A percentile compares a stretch with the other conserved stretches of the same genome.
Evolutionary conservation across 306 rosid species (phyloP).

Genomic region (Fagus crenata): DNA sequence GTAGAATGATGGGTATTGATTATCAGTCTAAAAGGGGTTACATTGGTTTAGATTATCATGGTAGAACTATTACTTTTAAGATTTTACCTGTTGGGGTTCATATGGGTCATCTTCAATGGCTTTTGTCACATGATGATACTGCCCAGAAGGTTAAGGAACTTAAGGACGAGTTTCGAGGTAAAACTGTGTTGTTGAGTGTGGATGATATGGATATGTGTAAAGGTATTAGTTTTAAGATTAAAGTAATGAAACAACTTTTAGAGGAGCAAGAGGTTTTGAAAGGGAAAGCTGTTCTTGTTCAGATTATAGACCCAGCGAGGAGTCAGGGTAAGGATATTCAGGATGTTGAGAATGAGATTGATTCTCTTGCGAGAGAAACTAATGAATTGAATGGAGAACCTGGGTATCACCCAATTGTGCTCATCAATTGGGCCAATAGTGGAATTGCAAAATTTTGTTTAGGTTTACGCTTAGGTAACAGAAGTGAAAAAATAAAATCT

Average conservation of each 20-base stretch:
- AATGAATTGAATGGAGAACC: conserved; percentile 41
- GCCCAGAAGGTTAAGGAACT: conserved; percentile 42
- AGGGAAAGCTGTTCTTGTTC: conserved; percentile 60
- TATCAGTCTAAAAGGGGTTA: conserved; percentile 67
- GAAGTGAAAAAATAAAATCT: too few species aligned
- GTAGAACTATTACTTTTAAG: conserved; percentile 63
- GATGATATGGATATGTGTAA: conserved; percentile 80
- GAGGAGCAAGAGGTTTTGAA: conserved; percentile 30
- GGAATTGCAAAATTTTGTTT: too few species aligned
- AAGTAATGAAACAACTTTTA: conserved; percentile 57
- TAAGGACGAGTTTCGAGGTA: conserved; percentile 43
- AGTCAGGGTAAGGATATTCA: conserved; percentile 68
- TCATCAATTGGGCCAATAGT: conserved; percentile 38
- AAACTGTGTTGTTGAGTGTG: conserved; percentile 55
- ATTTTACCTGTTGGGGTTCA: conserved; percentile 65
- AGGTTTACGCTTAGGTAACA: too few species aligned
- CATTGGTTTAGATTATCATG: conserved; percentile 66
- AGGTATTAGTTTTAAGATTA: conserved; percentile 67
- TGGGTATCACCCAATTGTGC: conserved; percentile 50
- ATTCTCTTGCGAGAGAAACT: conserved; percentile 45
- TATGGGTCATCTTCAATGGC: conserved; percentile 55
- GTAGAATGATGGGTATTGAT: conserved; percentile 70
- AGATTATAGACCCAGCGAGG: conserved; percentile 67
- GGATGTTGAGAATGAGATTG: conserved; percentile 51
- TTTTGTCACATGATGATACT: conserved; percentile 38